A percentile compares a stretch with the other conserved stretches of the same genome.
Evolutionary conservation across 352 stramenopile species (phyloP).

Genomic region (Blastocystis sp.): DNA sequence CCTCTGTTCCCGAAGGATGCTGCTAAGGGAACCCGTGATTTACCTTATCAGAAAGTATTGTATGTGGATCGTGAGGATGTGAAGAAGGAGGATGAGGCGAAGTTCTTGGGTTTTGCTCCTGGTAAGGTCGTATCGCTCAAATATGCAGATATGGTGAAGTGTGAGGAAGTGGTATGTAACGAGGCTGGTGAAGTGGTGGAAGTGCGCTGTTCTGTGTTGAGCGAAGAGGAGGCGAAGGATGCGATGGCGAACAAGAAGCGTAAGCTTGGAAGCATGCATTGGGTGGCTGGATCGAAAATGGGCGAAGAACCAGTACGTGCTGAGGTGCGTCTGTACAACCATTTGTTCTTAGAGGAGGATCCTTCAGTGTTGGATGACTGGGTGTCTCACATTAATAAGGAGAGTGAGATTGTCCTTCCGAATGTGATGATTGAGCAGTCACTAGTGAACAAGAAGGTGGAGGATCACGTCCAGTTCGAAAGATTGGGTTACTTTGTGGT

Average conservation of each 20-base stretch:
- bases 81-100: constrained; percentile 61
- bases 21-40: constrained; percentile 56
- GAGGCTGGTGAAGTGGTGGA: constrained; percentile 55
- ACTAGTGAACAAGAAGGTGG: constrained; percentile 62
- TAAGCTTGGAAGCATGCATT: constrained; percentile 87
- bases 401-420: constrained; percentile 72
- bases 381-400: constrained; percentile 74
- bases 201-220: constrained; percentile 64
- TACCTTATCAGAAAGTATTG: constrained; percentile 62
- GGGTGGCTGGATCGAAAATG: constrained; percentile 79
- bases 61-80: constrained; percentile 63
- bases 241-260: constrained; percentile 75
- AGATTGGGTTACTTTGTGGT: constrained; percentile 92
- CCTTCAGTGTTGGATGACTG: constrained; percentile 71
- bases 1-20: constrained; percentile 64
- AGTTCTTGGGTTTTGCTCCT: constrained; percentile 87
- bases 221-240: constrained; percentile 68
- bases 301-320: constrained; percentile 68
- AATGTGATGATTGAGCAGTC: constrained; percentile 80
- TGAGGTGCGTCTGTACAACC: constrained; percentile 89
- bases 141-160: constrained; percentile 86
- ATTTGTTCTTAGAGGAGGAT: constrained; percentile 86
- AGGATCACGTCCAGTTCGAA: constrained; percentile 83
- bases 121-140: constrained; percentile 88
- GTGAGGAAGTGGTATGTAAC: constrained; percentile 78